phyloP scores from a whole-genome alignment of 2,329 filamentous ascomycete species.

The Aspergillus sp. region DNA sequence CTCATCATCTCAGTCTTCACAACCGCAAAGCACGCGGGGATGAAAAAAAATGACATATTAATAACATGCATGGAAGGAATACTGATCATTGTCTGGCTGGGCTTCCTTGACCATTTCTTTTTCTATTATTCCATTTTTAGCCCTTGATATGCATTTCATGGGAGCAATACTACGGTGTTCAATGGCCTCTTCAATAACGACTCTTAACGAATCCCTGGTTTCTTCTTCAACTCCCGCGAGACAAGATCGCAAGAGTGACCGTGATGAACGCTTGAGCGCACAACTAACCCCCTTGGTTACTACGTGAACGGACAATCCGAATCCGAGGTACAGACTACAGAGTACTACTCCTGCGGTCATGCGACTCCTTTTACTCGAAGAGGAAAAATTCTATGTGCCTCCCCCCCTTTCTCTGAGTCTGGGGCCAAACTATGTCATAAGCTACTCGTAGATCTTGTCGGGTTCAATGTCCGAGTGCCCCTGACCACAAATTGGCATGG shows the following conservation, averaged over 20 bases:
- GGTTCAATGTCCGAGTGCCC: not conserved
- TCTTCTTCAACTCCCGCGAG: not conserved
- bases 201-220: not conserved
- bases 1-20: constrained; percentile 37
- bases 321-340: too few species aligned
- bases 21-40: constrained; percentile 31
- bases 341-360: not conserved
- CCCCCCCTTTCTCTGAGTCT: not conserved
- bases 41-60: constrained; percentile 8
- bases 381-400: not conserved
- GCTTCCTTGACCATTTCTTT: not conserved
- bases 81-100: not conserved
- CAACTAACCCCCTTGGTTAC: not conserved
- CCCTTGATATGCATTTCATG: constrained; percentile 10
- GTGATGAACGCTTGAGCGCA: not conserved
- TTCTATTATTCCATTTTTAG: not conserved
- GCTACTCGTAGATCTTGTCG: not conserved
- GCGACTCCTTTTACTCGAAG: not conserved
- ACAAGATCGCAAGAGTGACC: too few species aligned
- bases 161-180: constrained; percentile 16
- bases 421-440: not conserved
- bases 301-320: too few species aligned
- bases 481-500: not conserved
- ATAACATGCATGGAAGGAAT: not conserved
- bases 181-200: constrained; percentile 12